phyloP scores from a whole-genome alignment of 2,329 filamentous ascomycete genomes.

The Diplodia sapinea region DNA sequence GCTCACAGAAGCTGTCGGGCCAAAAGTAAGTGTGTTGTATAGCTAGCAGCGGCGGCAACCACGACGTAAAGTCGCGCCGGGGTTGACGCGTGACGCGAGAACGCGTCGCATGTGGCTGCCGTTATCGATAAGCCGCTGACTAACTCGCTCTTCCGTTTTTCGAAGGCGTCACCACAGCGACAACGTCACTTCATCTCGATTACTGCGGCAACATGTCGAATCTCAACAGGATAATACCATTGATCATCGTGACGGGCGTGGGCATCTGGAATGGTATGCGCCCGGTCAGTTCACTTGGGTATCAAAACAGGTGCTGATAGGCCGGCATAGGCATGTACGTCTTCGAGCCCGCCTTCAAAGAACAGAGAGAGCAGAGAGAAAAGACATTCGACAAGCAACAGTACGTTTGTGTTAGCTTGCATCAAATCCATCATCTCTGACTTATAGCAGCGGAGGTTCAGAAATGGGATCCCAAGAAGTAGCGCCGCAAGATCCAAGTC shows the following conservation, averaged over 20 bases:
- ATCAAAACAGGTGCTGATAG: background rate
- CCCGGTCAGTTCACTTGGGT: background rate
- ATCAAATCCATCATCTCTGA: background rate
- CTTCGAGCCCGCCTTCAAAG: slow-evolving; percentile 46
- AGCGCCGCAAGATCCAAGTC: background rate
- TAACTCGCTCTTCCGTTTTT: slow-evolving; percentile 13
- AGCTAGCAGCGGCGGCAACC: background rate
- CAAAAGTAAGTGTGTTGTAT: slow-evolving; percentile 14
- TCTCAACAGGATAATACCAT: slow-evolving; percentile 37
- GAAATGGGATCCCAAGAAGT: background rate
- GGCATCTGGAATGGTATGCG: slow-evolving; percentile 39
- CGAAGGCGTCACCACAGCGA: slow-evolving; percentile 20
- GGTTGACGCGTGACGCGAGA: slow-evolving; percentile 33
- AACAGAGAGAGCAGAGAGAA: slow-evolving; percentile 39
- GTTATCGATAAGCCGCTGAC: slow-evolving; percentile 26
- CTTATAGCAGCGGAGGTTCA: background rate
- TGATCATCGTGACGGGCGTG: slow-evolving; percentile 41
- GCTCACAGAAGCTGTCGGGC: slow-evolving; percentile 13
- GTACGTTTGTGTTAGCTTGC: background rate
- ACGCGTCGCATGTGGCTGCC: background rate
- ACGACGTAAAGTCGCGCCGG: slow-evolving; percentile 29
- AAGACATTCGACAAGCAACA: slow-evolving; percentile 18
- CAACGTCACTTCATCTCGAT: slow-evolving; percentile 7
- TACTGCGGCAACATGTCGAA: slow-evolving; percentile 26
- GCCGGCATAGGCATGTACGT: slow-evolving; percentile 34